Evolutionary conservation across 495 filamentous ascomycete species (phyloP), one percentile per base, ranked within the genome.

Genomic region (Mytilinidion resinicola): DNA sequence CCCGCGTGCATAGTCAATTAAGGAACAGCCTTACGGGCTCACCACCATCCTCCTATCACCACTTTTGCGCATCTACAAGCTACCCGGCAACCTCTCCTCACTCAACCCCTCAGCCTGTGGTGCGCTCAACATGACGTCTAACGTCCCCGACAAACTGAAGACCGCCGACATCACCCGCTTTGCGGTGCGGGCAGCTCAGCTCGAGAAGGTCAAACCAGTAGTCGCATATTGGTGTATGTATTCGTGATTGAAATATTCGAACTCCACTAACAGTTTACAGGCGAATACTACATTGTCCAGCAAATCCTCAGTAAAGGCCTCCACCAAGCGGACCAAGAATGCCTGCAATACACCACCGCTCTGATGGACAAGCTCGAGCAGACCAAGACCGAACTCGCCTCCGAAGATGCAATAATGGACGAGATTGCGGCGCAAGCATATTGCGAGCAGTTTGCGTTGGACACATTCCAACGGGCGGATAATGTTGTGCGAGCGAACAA

Each of bases 281-380:
- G 91, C 70, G 87, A 93, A 63, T 96, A 91, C 69, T 91, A 86
- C 82, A 89, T 92, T 36, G 87, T 95, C 57, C 90, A 96, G 63
- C 89, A 95, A 65, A 91, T 96, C 52, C 84, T 99, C 6, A 77
- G 81, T 14, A 87, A 84, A 71, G 76, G 80, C 30, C 83, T 97
- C 38, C 95, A 97, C 69, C 81, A 76, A 20, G 73, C 77, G 52
- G 85, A 91, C 68, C 80, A 85, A 41, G 91, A 93, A 64, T 82
- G 84, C 57, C 84, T 85, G 55, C 64, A 74, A 44, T 97, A 91
- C 69, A 95, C 91, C 1, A 88, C 83, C 21, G 76, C 75, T 20
- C 76, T 97, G 61, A 90, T 99, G 85, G 91, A 96, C 63, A 93
- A 91, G 73, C 77, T 98, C 56, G 93, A 98, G 71, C 76, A 90